Evolutionary conservation across 352 stramenopile genomes (phyloP), one percentile per base, ranked within the genome.

Genomic region (Phytophthora melonis): DNA sequence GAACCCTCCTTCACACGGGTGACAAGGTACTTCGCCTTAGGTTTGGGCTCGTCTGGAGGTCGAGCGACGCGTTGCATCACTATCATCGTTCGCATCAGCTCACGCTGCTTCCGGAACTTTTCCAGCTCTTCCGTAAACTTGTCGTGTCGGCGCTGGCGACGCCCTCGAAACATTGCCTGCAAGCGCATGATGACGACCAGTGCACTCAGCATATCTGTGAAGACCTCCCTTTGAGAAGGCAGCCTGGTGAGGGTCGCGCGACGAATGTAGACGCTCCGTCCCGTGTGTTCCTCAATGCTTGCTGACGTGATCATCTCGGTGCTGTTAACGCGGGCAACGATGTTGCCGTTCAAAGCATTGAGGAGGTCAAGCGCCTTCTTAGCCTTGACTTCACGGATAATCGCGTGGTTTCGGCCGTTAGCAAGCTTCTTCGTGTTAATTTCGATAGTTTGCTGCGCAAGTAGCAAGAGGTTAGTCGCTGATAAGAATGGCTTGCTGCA

Each of bases 281-380:
- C 53, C 3, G 25, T 43, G 39, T 52, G 11, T 16, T 71, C 50
- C 4, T 19, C 25, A 8, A 27, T 27, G 34, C 32, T 36, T 55
- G 66, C 50, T 16, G 66, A 14, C 25, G 68, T 25, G 3, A 75
- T 23, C 56, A 68, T 49, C 5, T 72, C 66, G 1, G 49, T 75
- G 14, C 34, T 59, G 21, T 66, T 19, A 19, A 58, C 25, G 19
- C 25, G 66, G 25, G 47, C 60, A 21, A 59, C 66, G 18, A 81
- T 72, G 30, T 81, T 80, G 3, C 81, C 70, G 62, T 91, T 92
- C 19, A 92, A 71, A 64, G 88, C 78, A 49, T 80, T 84, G 14
- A 92, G 75, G 32, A 92, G 67, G n/a, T 90, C 85, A 19, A 89
- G 61, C 2, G 85, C 85, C 19, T 77, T 77, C 27, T 77, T 79